Conservation (phyloP, 169 alveolate genomes). For the Eimeria necatrix region DNA sequence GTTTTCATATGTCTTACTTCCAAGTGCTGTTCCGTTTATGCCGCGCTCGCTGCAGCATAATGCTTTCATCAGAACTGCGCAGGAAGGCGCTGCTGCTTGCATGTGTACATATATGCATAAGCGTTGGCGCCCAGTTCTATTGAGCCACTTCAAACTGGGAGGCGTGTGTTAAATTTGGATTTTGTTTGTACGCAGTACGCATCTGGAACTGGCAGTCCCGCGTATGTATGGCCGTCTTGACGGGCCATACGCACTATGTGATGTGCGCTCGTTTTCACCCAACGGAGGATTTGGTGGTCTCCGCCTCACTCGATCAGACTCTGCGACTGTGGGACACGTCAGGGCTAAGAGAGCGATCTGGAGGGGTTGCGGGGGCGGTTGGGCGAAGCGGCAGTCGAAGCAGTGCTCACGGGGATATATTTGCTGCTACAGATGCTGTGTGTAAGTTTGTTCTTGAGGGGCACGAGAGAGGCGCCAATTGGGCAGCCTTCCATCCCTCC, state of each 20-base stretch:
- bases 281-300: conserved; percentile 94
- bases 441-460: conserved; percentile 96
- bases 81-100: not conserved
- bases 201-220: conserved; percentile 98
- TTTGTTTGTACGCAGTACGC: conserved; percentile 86
- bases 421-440: conserved; percentile 95
- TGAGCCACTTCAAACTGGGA: not conserved
- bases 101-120: not conserved
- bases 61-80: too few species aligned
- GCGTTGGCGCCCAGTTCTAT: not conserved
- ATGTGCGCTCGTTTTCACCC: conserved; percentile 98
- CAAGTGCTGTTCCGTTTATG: too few species aligned
- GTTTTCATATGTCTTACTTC: too few species aligned
- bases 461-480: conserved; percentile 98
- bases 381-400: conserved; percentile 59
- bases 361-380: conserved; percentile 82
- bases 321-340: conserved; percentile 98
- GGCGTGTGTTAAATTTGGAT: not conserved
- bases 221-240: conserved; percentile 90
- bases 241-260: conserved; percentile 98
- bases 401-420: conserved; percentile 87
- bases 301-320: conserved; percentile 96
- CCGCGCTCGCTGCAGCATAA: not conserved
- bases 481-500: conserved; percentile 97
- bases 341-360: conserved; percentile 93